Conservation (phyloP, 495 filamentous ascomycete genomes). For the Daldinia grandis region DNA sequence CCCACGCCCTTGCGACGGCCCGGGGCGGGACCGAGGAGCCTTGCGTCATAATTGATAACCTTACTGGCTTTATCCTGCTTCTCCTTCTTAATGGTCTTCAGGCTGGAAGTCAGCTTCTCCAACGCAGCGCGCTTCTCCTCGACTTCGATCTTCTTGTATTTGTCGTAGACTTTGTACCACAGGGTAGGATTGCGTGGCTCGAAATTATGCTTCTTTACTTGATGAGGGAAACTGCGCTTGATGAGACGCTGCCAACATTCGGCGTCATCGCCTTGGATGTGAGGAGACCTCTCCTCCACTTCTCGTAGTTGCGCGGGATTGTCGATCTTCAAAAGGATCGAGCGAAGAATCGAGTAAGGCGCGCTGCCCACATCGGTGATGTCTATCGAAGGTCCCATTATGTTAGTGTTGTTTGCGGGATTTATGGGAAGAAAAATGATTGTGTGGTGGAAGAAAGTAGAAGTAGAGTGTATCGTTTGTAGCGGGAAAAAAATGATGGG, state of each 20-base stretch:
- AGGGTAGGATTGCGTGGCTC: constrained; percentile 44
- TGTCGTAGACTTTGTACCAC: constrained; percentile 51
- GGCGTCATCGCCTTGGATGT: constrained; percentile 45
- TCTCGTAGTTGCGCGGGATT: constrained; percentile 46
- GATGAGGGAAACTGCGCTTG: constrained; percentile 41
- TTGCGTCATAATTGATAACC: constrained; percentile 41
- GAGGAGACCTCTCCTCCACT: constrained; percentile 49
- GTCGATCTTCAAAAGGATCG: constrained; percentile 46
- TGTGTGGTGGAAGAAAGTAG: neutral
- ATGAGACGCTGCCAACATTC: constrained; percentile 54
- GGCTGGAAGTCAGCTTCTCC: constrained; percentile 48
- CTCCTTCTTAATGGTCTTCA: constrained; percentile 44
- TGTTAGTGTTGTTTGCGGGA: constrained; percentile 27
- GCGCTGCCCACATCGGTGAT: constrained; percentile 36
- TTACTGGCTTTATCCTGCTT: constrained; percentile 42
- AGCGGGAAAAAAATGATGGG: neutral
- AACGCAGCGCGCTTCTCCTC: constrained; percentile 58
- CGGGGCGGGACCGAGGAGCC: constrained; percentile 32
- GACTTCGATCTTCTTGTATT: constrained; percentile 53
- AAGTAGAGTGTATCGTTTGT: no score
- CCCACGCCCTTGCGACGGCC: constrained; percentile 16
- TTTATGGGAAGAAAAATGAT: neutral
- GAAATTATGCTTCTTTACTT: constrained; percentile 38
- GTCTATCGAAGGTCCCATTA: constrained; percentile 14
- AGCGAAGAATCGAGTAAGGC: constrained; percentile 24